Evolutionary conservation across 2,329 filamentous ascomycete species (phyloP), one percentile per base, ranked within the genome.

Genomic region (Cordyceps tenuipes): DNA sequence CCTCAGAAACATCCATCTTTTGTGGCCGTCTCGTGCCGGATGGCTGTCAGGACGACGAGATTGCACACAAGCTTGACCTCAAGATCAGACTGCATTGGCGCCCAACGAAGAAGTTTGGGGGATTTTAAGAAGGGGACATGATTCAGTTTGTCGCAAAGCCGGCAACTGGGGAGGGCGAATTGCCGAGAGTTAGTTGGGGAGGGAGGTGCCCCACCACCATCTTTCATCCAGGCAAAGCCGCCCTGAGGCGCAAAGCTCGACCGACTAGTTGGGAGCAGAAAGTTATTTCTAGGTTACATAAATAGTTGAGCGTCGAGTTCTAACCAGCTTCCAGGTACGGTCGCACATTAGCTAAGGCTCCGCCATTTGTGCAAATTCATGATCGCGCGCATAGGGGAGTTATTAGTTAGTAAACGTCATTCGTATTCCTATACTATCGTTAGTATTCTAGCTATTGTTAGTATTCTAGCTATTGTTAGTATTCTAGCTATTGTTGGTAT

Each of bases 1-100:
- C 70, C 23, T 64, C 67, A 26, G 49, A 60, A 60, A 70, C 68
- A 17, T 65, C 64, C 57, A 59, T 59, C 21, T 29, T 36, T 46
- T 13, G 26, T 34, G 19, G 31, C 29, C 43, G 49, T 44, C 56
- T 52, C 26, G 34, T 2, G 26, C 47, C 12, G 31, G 19, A 29
- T 34, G 34, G 23, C 36, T 50, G 26, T 34, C 39, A 46, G 15
- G 12, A 49, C 19, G 44, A 7, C 21, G 19, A 57, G 19, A 31
- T 46, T 41, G 21, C 17, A 29, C 26, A 36, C 15, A 46, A 13
- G 26, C n/a, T 8, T 39, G 57, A 5, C 47, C 29, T 53, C 57
- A 7, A 19, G 26, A 46, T 31, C 36, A 44, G 26, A 44, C 21
- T 43, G 43, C 43, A 29, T 6, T n/a, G 5, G 29, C 19, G 9